Percentiles rank a stretch among this genome's conserved stretches.
These are phyloP conservation scores for Saccharomyces mikatae DNA, from an alignment of 805 yeast species.

Conservation along the genomic window DNA sequence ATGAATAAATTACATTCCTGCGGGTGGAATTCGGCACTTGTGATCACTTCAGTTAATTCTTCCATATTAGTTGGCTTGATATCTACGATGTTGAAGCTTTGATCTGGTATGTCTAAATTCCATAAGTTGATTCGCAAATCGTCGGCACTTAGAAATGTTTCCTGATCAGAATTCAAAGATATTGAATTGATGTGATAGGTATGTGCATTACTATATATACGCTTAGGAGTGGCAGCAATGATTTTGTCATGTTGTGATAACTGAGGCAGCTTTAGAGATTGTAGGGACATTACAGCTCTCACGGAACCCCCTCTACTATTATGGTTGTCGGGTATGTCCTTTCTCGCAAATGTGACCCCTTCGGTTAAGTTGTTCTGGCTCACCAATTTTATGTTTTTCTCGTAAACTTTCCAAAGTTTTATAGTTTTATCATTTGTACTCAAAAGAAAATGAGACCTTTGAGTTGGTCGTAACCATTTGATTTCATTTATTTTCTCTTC, in stretches of 20 bases:
- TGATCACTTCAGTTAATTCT: constrained; percentile 94
- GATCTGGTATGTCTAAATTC: constrained; percentile 91
- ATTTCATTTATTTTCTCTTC: constrained; percentile 97
- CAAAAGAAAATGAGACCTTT: constrained; percentile 81
- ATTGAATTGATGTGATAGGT: constrained; percentile 97
- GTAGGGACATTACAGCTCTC: constrained; percentile 30
- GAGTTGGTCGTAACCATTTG: constrained; percentile 86
- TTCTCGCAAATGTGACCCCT: constrained; percentile 10
- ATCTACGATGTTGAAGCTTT: constrained; percentile 93
- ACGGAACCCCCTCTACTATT: constrained; percentile 13
- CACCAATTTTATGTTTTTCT: constrained; percentile 84
- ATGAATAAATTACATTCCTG: constrained; percentile 83
- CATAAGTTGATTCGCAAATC: constrained; percentile 92
- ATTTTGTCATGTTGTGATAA: constrained; percentile 90
- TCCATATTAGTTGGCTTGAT: constrained; percentile 98
- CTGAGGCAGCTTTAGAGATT: constrained; percentile 69
- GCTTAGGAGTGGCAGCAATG: constrained; percentile 89
- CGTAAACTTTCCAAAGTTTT: constrained; percentile 93
- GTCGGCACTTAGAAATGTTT: constrained; percentile 86
- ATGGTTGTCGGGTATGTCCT: background rate
- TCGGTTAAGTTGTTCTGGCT: constrained; percentile 79
- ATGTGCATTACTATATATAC: constrained; percentile 89
- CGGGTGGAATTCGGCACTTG: constrained; percentile 96
- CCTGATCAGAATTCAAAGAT: constrained; percentile 90
- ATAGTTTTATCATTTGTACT: constrained; percentile 97